Conservation (phyloP, 2,329 filamentous ascomycete genomes). For the Aureobasidium sp. region DNA sequence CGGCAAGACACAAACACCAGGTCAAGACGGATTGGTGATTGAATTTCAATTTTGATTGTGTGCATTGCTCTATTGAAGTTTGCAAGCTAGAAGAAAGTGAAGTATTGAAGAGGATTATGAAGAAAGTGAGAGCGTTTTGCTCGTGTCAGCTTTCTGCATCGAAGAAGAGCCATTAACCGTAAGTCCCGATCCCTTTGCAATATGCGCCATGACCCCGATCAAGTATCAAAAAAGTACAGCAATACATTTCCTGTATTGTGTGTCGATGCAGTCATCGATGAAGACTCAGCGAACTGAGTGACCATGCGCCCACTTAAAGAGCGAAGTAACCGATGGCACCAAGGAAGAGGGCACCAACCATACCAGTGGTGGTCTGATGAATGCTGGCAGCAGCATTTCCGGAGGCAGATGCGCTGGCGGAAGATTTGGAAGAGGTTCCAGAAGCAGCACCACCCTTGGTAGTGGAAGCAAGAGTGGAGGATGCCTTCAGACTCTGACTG, state of each 20-base stretch:
- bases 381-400: conserved; percentile 5
- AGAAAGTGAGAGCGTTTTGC: neutral
- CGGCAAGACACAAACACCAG: neutral
- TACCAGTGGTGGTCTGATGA: neutral
- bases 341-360: conserved; percentile 11
- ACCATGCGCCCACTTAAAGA: neutral
- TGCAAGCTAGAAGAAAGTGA: neutral
- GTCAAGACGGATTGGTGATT: neutral
- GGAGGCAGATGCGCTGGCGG: conserved; percentile 1
- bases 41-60: neutral
- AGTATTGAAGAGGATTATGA: neutral
- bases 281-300: neutral
- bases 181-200: neutral
- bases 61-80: neutral
- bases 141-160: neutral
- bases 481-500: neutral
- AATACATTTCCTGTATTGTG: neutral
- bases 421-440: neutral
- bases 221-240: neutral
- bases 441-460: neutral
- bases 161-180: conserved; percentile 7
- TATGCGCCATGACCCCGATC: neutral
- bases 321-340: conserved; percentile 12
- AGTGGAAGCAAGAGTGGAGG: neutral
- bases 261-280: neutral